phyloP scores from a whole-genome alignment of 225 moss, liverwort and hornwort genomes.

The Anthoceros angustus region DNA sequence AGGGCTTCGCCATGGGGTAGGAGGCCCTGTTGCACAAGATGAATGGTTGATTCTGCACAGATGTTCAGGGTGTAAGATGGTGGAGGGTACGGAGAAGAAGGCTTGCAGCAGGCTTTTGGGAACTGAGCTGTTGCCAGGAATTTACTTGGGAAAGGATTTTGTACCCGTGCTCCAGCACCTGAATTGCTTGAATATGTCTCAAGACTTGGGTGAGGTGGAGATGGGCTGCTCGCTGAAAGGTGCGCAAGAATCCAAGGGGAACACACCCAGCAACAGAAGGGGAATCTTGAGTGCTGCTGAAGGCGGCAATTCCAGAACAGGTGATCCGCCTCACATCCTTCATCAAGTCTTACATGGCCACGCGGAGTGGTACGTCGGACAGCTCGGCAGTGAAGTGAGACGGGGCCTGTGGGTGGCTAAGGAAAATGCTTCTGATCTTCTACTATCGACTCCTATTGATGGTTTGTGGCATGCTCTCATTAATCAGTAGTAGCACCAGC shows the following conservation, averaged over 20 bases:
- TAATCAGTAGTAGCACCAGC: slow-evolving; percentile 9
- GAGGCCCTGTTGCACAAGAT: slow-evolving; percentile 40
- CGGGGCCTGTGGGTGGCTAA: slow-evolving; percentile 57
- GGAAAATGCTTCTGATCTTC: slow-evolving; percentile 52
- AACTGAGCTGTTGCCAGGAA: slow-evolving; percentile 42
- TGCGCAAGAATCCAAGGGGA: background rate
- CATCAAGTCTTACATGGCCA: slow-evolving; percentile 65
- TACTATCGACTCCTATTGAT: slow-evolving; percentile 47
- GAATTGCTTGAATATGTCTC: slow-evolving; percentile 26
- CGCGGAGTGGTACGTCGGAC: slow-evolving; percentile 62
- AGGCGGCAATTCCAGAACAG: background rate
- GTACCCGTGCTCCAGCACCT: slow-evolving; percentile 34
- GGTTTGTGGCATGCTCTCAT: slow-evolving; percentile 62
- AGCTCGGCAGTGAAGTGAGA: slow-evolving; percentile 51
- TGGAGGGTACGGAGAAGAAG: slow-evolving; percentile 7
- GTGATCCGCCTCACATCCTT: background rate
- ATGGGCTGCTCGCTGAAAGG: background rate
- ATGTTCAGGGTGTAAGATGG: slow-evolving; percentile 15
- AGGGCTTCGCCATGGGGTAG: slow-evolving; percentile 46
- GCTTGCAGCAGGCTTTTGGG: slow-evolving; percentile 43
- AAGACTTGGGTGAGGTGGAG: slow-evolving; percentile 6
- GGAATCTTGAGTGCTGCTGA: background rate
- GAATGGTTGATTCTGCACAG: slow-evolving; percentile 54
- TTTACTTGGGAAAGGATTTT: slow-evolving; percentile 49
- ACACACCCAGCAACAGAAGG: background rate